Base-by-base conservation (phyloP, 345 rosid species). In the Leavenworthia alabamica region DNA sequence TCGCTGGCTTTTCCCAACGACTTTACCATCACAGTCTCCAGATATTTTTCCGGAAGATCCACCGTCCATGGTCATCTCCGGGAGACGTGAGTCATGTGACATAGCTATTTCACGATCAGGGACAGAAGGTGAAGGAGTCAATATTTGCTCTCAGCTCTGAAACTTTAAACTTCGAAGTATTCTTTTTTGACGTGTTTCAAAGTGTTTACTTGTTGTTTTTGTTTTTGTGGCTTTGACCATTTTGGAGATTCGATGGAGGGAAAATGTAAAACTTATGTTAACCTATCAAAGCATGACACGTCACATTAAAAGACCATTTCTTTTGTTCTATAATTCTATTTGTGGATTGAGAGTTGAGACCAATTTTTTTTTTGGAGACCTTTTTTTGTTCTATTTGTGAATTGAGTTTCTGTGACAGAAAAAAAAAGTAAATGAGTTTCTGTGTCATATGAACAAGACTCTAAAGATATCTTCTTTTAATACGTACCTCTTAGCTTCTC, bases 1-100 rank as follows among this genome's bases (percentile, higher is more conserved):
- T 58, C 88, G 79, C 32, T 54, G 75, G 2, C 12, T 19, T 17
- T 42, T 51, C 24, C 45, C 29, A 45, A 2, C 40, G 31, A 51
- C 1, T 39, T 55, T 8, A 1, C 24, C 49, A 19, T 64, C 48
- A 27, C 28, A 16, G 16, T 15, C 10, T 51, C 54, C 33, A 8
- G 0, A 35, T 0, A 15, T n/a, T 7, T n/a, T 35, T 0, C 54
- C 66, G 49, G 66, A 50, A 50, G 61, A n/a, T 33, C 50, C 42
- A 0, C 50, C 50, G 62, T 55, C 12, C 66, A 35, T 58, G 13
- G 46, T 47, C 37, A 56, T 64, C 47, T 24, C 48, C 1, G 35
- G 16, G 57, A 46, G 47, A 13, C 6, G 35, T 28, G n/a, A n/a
- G n/a, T n/a, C n/a, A n/a, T n/a, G n/a, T n/a, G n/a, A n/a, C n/a